These are phyloP conservation scores for Aureobasidium lini DNA, from an alignment of 2,329 filamentous ascomycete species.

Conservation along the genomic window DNA sequence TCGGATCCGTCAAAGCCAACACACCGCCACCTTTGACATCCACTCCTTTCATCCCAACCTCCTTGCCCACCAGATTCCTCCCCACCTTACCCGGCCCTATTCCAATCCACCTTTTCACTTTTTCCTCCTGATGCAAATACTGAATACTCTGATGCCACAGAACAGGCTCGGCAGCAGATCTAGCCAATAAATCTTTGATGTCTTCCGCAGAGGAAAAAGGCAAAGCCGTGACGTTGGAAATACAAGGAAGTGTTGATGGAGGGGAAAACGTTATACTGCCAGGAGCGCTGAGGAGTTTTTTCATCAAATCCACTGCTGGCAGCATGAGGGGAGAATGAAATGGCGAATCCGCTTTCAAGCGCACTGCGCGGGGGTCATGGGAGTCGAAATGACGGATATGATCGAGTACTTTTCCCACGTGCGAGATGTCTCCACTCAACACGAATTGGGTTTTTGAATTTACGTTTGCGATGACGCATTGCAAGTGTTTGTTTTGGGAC, in stretches of 20 bases:
- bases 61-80: conserved; percentile 86
- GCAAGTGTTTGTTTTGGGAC: conserved; percentile 54
- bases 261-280: conserved; percentile 60
- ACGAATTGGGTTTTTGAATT: conserved; percentile 97
- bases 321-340: conserved; percentile 92
- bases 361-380: conserved; percentile 81
- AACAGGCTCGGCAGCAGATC: conserved; percentile 85
- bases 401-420: conserved; percentile 72
- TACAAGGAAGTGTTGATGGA: conserved; percentile 58
- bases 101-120: conserved; percentile 78
- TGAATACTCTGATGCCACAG: conserved; percentile 90
- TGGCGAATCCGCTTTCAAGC: conserved; percentile 77
- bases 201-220: conserved; percentile 69
- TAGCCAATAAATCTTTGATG: conserved; percentile 68
- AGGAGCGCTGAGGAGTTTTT: conserved; percentile 49
- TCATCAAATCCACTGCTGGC: conserved; percentile 71
- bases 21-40: conserved; percentile 81
- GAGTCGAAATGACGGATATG: conserved; percentile 85
- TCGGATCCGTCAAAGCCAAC: conserved; percentile 81
- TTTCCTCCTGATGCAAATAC: conserved; percentile 77
- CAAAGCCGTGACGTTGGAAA: conserved; percentile 78
- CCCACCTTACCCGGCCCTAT: conserved; percentile 93
- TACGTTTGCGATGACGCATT: conserved; percentile 86
- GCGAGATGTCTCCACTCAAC: conserved; percentile 75
- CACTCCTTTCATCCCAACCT: conserved; percentile 75